A percentile compares a stretch with the other conserved stretches of the same genome.
Conservation (phyloP, 2,329 filamentous ascomycete genomes). For the Catunica adiposa region DNA sequence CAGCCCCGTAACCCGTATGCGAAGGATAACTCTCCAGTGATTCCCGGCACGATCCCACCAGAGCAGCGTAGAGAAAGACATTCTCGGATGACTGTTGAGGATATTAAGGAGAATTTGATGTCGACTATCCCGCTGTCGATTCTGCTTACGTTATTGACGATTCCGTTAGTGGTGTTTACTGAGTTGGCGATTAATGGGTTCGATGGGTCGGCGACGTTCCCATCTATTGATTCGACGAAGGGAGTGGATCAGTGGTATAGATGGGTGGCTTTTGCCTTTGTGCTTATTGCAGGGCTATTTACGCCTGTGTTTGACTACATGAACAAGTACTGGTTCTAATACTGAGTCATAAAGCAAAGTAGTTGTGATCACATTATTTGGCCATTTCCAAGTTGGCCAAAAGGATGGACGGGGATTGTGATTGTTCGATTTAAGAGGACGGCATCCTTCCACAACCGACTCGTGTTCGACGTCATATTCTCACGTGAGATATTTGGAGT, state of each 20-base stretch:
- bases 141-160: constrained; percentile 7
- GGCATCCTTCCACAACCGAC: neutral
- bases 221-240: constrained; percentile 1
- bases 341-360: too few relatives aligned
- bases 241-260: constrained; percentile 11
- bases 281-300: constrained; percentile 10
- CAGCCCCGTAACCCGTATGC: constrained; percentile 8
- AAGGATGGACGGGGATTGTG: too few relatives aligned
- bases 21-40: constrained; percentile 12
- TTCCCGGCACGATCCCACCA: constrained; percentile 13
- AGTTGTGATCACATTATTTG: too few relatives aligned
- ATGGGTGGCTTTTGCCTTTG: constrained; percentile 12
- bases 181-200: constrained; percentile 12
- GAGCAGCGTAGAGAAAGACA: constrained; percentile 9
- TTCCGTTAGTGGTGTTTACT: constrained; percentile 12
- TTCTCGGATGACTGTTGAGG: neutral
- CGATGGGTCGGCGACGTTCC: constrained; percentile 10
- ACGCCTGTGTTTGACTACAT: constrained; percentile 13
- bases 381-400: too few relatives aligned
- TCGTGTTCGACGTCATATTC: neutral
- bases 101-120: constrained; percentile 1
- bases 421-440: too few relatives aligned
- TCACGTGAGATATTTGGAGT: neutral
- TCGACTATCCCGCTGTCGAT: constrained; percentile 12
- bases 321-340: constrained; percentile 14